Percentiles rank a stretch among this genome's conserved stretches.
phyloP scores from a whole-genome alignment of 148 eudicot species.

The Dysphania ambrosioides region DNA sequence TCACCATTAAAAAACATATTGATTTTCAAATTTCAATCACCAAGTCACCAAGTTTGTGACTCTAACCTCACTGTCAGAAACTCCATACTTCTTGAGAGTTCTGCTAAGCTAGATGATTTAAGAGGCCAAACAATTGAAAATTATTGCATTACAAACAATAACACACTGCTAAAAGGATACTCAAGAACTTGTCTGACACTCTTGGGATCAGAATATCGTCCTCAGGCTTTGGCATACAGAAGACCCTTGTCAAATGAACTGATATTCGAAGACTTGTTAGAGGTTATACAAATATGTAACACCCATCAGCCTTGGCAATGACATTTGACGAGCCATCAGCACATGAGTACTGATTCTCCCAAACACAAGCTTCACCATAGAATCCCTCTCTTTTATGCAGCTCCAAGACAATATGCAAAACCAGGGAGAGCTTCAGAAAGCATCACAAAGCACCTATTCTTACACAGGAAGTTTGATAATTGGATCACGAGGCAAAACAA shows the following conservation, averaged over 20 bases:
- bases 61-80: conserved; percentile 74
- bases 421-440: not conserved
- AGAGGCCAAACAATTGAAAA: conserved; percentile 34
- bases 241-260: conserved; percentile 83
- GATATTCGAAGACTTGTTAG: conserved; percentile 28
- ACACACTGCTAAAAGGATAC: conserved; percentile 60
- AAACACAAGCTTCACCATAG: not conserved
- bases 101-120: conserved; percentile 51
- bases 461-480: conserved; percentile 76
- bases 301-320: not conserved
- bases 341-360: not conserved
- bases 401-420: not conserved
- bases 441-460: conserved; percentile 27
- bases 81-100: conserved; percentile 61
- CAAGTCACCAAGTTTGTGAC: conserved; percentile 6
- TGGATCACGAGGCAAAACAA: conserved; percentile 81
- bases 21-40: not conserved
- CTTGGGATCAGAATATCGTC: conserved; percentile 45
- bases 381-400: not conserved
- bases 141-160: not conserved
- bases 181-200: conserved; percentile 56
- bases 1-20: not conserved
- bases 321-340: not conserved
- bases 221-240: conserved; percentile 59
- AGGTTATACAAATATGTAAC: conserved; percentile 1